phyloP scores from a whole-genome alignment of 768 basidiomycete genomes.

The Sporobolomyces pararoseus region DNA sequence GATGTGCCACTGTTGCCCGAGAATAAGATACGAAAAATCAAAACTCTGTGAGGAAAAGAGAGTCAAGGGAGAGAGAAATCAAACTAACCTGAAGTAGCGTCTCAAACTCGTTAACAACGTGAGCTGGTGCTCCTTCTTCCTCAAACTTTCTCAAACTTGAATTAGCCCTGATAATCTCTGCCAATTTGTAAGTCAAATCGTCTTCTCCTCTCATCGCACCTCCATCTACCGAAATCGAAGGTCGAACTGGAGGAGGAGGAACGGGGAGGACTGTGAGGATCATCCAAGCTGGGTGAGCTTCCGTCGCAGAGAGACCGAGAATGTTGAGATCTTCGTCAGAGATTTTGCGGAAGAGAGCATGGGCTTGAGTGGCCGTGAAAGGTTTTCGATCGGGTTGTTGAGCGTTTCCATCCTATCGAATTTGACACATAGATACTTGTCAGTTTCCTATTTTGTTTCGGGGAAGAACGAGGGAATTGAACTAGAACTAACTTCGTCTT shows the following conservation, averaged over 20 bases:
- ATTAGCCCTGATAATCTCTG: conserved; percentile 92
- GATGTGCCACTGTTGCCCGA: conserved; percentile 91
- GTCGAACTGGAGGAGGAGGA: conserved; percentile 94
- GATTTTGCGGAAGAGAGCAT: conserved; percentile 93
- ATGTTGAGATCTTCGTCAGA: conserved; percentile 78
- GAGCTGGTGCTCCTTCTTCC: conserved; percentile 92
- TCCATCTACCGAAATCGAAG: conserved; percentile 94
- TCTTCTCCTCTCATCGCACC: conserved; percentile 96
- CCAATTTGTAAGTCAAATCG: conserved; percentile 95
- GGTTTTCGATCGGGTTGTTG: conserved; percentile 43
- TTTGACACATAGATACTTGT: too few relatives aligned
- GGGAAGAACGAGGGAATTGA: background rate
- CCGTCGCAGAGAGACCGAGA: conserved; percentile 88
- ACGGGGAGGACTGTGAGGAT: conserved; percentile 96
- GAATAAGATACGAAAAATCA: background rate
- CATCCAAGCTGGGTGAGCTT: conserved; percentile 99
- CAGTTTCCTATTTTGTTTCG: background rate
- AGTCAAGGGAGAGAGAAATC: too few relatives aligned
- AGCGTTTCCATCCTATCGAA: conserved; percentile 31
- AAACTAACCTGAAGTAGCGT: conserved; percentile 83
- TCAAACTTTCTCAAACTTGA: conserved; percentile 86
- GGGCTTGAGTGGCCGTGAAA: conserved; percentile 60
- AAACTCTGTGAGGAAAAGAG: too few relatives aligned
- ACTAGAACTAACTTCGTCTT: conserved; percentile 65
- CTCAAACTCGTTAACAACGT: conserved; percentile 92